These are phyloP conservation scores for Platanthera zijinensis DNA, from an alignment of 106 monocot genomes.

Conservation along the genomic window DNA sequence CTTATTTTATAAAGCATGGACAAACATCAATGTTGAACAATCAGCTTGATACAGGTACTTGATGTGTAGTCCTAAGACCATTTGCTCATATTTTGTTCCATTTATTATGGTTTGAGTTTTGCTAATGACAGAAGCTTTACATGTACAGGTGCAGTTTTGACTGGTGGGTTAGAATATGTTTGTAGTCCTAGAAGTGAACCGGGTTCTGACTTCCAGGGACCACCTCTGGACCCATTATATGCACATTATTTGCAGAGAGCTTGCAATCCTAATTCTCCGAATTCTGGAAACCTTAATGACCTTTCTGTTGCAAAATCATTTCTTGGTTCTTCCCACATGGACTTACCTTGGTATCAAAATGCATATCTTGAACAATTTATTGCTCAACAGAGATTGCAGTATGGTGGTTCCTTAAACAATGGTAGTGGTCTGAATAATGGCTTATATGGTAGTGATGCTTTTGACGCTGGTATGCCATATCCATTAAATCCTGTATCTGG, in stretches of 20 bases:
- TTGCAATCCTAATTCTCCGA: constrained; percentile 18
- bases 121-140: constrained; percentile 1
- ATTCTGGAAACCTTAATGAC: constrained; percentile 18
- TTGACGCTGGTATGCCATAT: constrained; percentile 45
- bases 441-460: constrained; percentile 31
- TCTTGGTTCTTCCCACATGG: constrained; percentile 23
- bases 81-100: not conserved
- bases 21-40: constrained; percentile 24
- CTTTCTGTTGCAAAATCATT: constrained; percentile 29
- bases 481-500: constrained; percentile 22
- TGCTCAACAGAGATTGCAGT: constrained; percentile 58
- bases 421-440: constrained; percentile 39
- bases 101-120: not conserved
- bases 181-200: constrained; percentile 19
- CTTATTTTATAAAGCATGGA: constrained; percentile 11
- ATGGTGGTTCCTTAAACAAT: constrained; percentile 37
- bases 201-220: constrained; percentile 27
- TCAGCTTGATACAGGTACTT: constrained; percentile 32
- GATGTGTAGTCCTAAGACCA: not conserved
- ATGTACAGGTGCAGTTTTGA: constrained; percentile 15
- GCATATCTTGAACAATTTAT: constrained; percentile 55
- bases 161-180: constrained; percentile 27
- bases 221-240: constrained; percentile 30
- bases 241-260: constrained; percentile 35
- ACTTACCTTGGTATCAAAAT: constrained; percentile 40